A percentile compares a stretch with the other conserved stretches of the same genome.
Evolutionary conservation across 2,329 filamentous ascomycete species (phyloP).

Genomic region (Teratosphaeria viscida): DNA sequence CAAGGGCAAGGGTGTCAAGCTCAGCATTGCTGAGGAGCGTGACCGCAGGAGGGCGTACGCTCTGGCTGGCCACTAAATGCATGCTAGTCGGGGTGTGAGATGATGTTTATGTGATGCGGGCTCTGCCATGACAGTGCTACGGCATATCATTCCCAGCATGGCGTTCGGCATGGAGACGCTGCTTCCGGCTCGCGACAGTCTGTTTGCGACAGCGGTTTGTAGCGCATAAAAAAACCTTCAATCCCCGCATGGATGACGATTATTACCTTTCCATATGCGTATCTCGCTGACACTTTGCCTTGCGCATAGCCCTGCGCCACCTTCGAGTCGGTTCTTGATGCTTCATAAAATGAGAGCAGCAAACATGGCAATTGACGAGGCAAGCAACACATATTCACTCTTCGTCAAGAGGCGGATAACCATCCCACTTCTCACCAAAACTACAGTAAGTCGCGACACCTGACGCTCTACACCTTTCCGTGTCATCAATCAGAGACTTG

Average conservation of each 20-base stretch:
- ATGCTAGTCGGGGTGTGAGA: neutral
- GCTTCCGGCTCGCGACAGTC: neutral
- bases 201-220: neutral
- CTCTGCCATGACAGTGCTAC: neutral
- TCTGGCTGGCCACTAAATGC: slow-evolving; percentile 33
- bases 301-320: no score
- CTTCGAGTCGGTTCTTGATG: no score
- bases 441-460: slow-evolving; percentile 4
- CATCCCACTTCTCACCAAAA: slow-evolving; percentile 2
- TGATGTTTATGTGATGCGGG: neutral
- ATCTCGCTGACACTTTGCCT: neutral
- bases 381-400: neutral
- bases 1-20: slow-evolving; percentile 99
- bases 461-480: slow-evolving; percentile 2
- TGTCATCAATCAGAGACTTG: slow-evolving; percentile 5
- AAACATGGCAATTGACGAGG: neutral
- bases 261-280: neutral
- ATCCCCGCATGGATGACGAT: neutral
- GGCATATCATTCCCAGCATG: neutral
- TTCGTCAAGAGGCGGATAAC: slow-evolving; percentile 3
- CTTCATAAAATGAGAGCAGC: no score
- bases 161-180: neutral
- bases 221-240: neutral
- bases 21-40: slow-evolving; percentile 97
- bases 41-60: slow-evolving; percentile 79